Base-by-base conservation (phyloP, 208 protist genomes). In the Wallacemonas sp. region DNA sequence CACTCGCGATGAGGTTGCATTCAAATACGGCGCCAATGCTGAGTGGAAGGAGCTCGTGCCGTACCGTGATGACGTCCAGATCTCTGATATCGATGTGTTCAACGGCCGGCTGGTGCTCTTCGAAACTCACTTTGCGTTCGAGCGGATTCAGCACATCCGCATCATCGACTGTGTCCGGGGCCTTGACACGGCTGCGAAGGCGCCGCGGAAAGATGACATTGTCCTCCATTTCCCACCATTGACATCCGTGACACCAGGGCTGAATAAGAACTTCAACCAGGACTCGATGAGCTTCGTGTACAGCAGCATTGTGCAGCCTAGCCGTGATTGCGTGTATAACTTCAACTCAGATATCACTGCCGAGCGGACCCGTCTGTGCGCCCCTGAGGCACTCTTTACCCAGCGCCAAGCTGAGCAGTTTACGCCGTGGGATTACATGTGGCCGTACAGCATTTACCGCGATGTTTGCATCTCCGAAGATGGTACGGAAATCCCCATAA, bases 361-460 rank as follows among this genome's bases (percentile, higher is more conserved):
- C 0, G 75, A 73, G 22, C 76, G 87, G 58, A 79, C 86, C 21
- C 73, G 61, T 21, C 34, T 87, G 66, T 93, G 87, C 62, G 60
- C 82, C 2, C 79, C 88, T 27, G 86, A 93, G 39, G 83, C 87
- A 26, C 73, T 96, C 42, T 96, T 91, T 66, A 94, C 91, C 59
- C 91, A 96, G 73, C 83, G 91, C n/a, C 91, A 96, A 65, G 75
- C 88, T 17, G 88, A 96, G 71, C 85, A 92, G 62, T 93, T 93
- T 61, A 96, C 88, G 5, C 88, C 91, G 49, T 94, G 85, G 86
- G 91, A 96, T 70, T 96, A 96, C 77, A 96, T 96, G 91, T 96
- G 91, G 88, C 91, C 91, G 1, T 94, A 96, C 72, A 93, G 78
- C 73, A 92, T 94, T 61, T 96, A 94, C 61, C 86, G 91, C 49